Conservation (phyloP, 495 filamentous ascomycete species). For the Copromyces sp. region DNA sequence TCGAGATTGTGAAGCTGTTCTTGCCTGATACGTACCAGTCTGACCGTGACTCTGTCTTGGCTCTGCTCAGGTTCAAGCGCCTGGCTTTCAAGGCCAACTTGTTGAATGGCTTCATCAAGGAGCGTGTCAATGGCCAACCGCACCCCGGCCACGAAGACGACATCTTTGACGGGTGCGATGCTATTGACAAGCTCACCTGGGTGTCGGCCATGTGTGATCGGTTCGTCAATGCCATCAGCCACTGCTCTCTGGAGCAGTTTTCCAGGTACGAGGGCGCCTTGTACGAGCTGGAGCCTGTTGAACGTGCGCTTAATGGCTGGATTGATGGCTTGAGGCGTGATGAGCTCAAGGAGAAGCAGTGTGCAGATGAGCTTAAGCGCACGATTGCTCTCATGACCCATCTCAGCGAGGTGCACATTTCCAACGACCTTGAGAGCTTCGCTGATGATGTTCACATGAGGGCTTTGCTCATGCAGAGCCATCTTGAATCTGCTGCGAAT, state of each 20-base stretch:
- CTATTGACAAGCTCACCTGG: conserved; percentile 79
- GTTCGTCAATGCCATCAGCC: conserved; percentile 66
- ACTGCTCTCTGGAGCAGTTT: conserved; percentile 70
- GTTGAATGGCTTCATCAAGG: conserved; percentile 68
- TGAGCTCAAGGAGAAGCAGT: conserved; percentile 76
- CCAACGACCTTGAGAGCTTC: conserved; percentile 60
- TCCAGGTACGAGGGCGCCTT: conserved; percentile 60
- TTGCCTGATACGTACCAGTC: conserved; percentile 75
- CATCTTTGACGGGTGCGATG: conserved; percentile 63
- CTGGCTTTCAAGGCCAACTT: conserved; percentile 81
- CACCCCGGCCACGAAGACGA: conserved; percentile 56
- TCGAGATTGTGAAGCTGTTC: conserved; percentile 78
- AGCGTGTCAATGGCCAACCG: conserved; percentile 49
- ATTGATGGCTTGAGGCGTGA: conserved; percentile 74
- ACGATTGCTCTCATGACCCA: conserved; percentile 80
- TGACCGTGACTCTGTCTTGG: conserved; percentile 73
- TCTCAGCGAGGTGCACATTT: conserved; percentile 70
- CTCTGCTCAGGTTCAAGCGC: conserved; percentile 76
- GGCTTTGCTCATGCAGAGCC: conserved; percentile 62
- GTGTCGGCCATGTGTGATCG: conserved; percentile 72
- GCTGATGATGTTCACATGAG: conserved; percentile 71
- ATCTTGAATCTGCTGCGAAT: conserved; percentile 67
- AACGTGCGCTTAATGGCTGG: conserved; percentile 80
- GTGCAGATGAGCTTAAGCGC: conserved; percentile 67
- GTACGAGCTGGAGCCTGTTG: conserved; percentile 88